A percentile compares a stretch with the other conserved stretches of the same genome.
Conservation (phyloP, 495 filamentous ascomycete genomes). For the Hypoxylon cercidicola region DNA sequence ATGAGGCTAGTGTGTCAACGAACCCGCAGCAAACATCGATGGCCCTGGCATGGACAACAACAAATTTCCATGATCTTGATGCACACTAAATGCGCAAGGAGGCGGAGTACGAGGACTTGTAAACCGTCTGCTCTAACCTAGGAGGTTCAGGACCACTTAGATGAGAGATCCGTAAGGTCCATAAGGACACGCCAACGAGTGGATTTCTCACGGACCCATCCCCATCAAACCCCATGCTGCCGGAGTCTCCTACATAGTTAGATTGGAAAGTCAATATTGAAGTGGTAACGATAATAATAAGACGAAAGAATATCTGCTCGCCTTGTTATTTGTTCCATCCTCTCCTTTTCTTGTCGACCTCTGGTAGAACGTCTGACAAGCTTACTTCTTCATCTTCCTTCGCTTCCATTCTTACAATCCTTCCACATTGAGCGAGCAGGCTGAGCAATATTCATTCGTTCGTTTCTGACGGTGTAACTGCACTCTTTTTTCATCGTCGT, state of each 20-base stretch:
- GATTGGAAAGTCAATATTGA: conserved; percentile 13
- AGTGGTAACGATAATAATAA: conserved; percentile 23
- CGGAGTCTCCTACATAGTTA: conserved; percentile 30
- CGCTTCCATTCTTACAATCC: conserved; percentile 35
- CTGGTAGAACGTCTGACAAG: conserved; percentile 35
- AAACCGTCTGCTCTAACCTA: conserved; percentile 4
- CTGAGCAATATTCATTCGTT: conserved; percentile 26
- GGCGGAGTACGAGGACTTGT: conserved; percentile 19
- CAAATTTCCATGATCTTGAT: neutral
- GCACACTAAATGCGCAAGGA: conserved; percentile 21
- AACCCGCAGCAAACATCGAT: conserved; percentile 34
- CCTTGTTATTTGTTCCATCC: conserved; percentile 4
- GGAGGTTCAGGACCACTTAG: conserved; percentile 20
- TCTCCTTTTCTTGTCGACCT: conserved; percentile 9
- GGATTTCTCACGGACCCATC: conserved; percentile 37
- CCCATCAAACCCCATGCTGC: conserved; percentile 31
- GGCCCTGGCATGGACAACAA: conserved; percentile 29
- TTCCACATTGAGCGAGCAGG: conserved; percentile 22
- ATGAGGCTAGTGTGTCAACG: conserved; percentile 17
- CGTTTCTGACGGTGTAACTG: conserved; percentile 21
- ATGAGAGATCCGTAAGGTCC: conserved; percentile 15
- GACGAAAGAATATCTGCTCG: conserved; percentile 13
- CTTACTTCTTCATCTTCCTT: conserved; percentile 33
- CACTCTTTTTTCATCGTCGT: conserved; percentile 7
- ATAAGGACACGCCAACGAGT: conserved; percentile 30